phyloP scores from a whole-genome alignment of 1,139 yeast genomes.

The Citeromyces hawaiiensis region DNA sequence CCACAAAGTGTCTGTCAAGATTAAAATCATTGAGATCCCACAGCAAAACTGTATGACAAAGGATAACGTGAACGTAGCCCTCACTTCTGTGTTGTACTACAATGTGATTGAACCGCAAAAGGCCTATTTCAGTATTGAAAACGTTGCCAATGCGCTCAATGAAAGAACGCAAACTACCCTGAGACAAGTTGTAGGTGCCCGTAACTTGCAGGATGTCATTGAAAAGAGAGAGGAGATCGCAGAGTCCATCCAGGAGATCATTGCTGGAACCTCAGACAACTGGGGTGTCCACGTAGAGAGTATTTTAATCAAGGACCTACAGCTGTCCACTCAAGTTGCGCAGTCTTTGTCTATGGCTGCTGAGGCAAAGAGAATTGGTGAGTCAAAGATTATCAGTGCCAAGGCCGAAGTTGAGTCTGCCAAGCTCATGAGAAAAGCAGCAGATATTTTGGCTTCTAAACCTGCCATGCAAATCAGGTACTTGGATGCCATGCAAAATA shows the following conservation, averaged over 20 bases:
- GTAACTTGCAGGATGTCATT: slow-evolving; percentile 59
- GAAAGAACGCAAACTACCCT: slow-evolving; percentile 69
- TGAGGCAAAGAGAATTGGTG: slow-evolving; percentile 67
- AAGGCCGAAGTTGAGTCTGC: slow-evolving; percentile 70
- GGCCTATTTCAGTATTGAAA: slow-evolving; percentile 45
- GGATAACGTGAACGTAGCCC: slow-evolving; percentile 50
- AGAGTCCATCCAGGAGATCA: slow-evolving; percentile 46
- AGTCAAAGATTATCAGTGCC: slow-evolving; percentile 64
- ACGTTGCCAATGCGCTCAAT: slow-evolving; percentile 44
- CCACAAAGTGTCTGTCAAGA: slow-evolving; percentile 37
- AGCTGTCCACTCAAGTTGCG: slow-evolving; percentile 43
- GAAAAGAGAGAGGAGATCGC: slow-evolving; percentile 70
- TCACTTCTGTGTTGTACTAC: slow-evolving; percentile 58
- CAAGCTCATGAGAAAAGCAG: slow-evolving; percentile 67
- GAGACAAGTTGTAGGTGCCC: slow-evolving; percentile 60
- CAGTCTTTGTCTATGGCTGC: slow-evolving; percentile 62
- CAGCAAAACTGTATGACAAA: slow-evolving; percentile 57
- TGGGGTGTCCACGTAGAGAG: slow-evolving; percentile 71
- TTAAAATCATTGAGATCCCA: slow-evolving; percentile 53
- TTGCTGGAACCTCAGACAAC: slow-evolving; percentile 47
- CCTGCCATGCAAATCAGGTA: slow-evolving; percentile 76
- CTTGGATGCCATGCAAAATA: slow-evolving; percentile 66
- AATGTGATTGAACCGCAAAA: slow-evolving; percentile 59
- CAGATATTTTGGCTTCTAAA: slow-evolving; percentile 62
- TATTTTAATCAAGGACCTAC: slow-evolving; percentile 56